Percentiles rank a stretch among this genome's conserved stretches.
Evolutionary conservation across 2,329 filamentous ascomycete genomes (phyloP).

Genomic region (Gaeumannomyces tritici): DNA sequence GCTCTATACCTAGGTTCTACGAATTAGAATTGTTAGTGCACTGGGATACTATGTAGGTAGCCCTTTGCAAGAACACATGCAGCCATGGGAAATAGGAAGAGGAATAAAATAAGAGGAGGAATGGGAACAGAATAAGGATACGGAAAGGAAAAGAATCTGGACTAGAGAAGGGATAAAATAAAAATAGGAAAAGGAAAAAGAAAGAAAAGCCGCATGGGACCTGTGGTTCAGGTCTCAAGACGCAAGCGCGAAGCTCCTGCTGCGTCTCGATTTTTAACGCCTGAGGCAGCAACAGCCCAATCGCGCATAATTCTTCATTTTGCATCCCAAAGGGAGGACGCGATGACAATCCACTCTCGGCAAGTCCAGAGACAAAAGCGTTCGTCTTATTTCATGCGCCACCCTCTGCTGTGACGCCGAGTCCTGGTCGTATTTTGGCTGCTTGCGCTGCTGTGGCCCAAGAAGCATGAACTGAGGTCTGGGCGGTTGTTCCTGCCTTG

Average conservation of each 20-base stretch:
- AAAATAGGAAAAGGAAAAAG: no score
- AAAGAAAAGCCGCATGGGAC: no score
- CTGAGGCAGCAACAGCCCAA: conserved; percentile 4
- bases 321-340: conserved; percentile 2
- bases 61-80: no score
- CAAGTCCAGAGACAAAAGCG: neutral
- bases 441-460: neutral
- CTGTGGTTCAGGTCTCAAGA: neutral
- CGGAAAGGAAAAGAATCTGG: no score
- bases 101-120: no score
- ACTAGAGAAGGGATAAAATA: no score
- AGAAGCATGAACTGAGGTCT: conserved; percentile 3
- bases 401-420: neutral
- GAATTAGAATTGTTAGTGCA: no score
- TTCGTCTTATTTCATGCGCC: neutral
- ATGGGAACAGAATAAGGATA: no score
- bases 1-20: no score
- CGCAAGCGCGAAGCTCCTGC: neutral
- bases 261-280: neutral
- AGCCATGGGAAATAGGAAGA: no score
- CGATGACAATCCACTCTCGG: neutral
- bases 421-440: neutral
- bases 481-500: neutral
- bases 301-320: conserved; percentile 7
- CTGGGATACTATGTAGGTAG: no score